Evolutionary conservation across 2,329 filamentous ascomycete genomes (phyloP).

Genomic region (Epichloe sibirici): DNA sequence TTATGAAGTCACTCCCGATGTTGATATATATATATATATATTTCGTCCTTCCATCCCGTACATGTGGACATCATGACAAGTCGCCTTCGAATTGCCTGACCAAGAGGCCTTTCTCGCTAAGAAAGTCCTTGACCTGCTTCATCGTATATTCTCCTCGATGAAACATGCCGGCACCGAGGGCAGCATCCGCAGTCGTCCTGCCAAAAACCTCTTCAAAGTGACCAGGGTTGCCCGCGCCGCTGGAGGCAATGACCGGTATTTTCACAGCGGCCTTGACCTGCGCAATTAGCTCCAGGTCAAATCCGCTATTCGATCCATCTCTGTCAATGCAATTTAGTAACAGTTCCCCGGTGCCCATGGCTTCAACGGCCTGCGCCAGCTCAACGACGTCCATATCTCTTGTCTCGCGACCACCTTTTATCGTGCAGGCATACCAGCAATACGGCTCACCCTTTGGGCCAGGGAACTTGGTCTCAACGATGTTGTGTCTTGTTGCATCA

Average conservation of each 20-base stretch:
- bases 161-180: slow-evolving; percentile 94
- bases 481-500: slow-evolving; percentile 60
- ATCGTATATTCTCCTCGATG: slow-evolving; percentile 93
- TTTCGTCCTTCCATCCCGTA: not conserved
- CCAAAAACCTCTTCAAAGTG: slow-evolving; percentile 90
- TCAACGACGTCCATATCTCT: slow-evolving; percentile 87
- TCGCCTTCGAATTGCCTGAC: slow-evolving; percentile 67
- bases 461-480: slow-evolving; percentile 54
- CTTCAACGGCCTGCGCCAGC: slow-evolving; percentile 78
- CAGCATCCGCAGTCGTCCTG: slow-evolving; percentile 78
- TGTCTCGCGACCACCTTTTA: slow-evolving; percentile 90
- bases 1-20: not conserved
- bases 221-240: slow-evolving; percentile 73
- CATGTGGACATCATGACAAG: slow-evolving; percentile 15
- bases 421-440: slow-evolving; percentile 97
- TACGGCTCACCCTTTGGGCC: slow-evolving; percentile 66
- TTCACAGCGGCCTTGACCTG: slow-evolving; percentile 78
- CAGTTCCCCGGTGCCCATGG: slow-evolving; percentile 90
- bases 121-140: slow-evolving; percentile 77
- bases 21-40: not conserved
- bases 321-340: slow-evolving; percentile 96
- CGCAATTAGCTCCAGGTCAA: slow-evolving; percentile 81
- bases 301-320: slow-evolving; percentile 88
- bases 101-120: slow-evolving; percentile 57
- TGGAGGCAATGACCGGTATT: slow-evolving; percentile 92